These are phyloP conservation scores for Cyberlindnera nakhonratchasimensis DNA, from an alignment of 805 yeast species.

Conservation along the genomic window DNA sequence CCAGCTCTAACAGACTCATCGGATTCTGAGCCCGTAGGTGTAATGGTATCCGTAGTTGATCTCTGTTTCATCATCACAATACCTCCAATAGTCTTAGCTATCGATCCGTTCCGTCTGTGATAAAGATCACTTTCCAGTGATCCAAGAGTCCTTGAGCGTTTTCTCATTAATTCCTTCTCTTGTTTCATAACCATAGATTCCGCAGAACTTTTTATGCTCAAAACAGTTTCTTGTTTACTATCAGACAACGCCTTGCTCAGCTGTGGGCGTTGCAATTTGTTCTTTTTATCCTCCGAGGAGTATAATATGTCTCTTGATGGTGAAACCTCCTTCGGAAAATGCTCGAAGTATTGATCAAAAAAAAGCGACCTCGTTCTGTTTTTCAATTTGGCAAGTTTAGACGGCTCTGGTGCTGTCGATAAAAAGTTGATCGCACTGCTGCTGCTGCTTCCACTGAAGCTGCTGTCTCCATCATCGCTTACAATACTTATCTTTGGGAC, in stretches of 20 bases:
- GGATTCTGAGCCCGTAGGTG: constrained; percentile 8
- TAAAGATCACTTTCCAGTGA: constrained; percentile 25
- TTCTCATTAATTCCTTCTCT: constrained; percentile 19
- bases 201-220: neutral
- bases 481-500: constrained; percentile 9
- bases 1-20: constrained; percentile 14
- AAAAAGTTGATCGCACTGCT: too few species aligned
- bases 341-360: constrained; percentile 14
- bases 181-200: constrained; percentile 2
- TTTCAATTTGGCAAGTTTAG: constrained; percentile 15
- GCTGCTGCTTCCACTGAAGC: too few species aligned
- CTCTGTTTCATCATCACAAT: constrained; percentile 33
- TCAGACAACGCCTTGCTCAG: constrained; percentile 18
- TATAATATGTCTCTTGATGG: neutral
- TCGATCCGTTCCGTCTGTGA: constrained; percentile 34
- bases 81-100: constrained; percentile 37
- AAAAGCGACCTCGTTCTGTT: constrained; percentile 20
- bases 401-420: constrained; percentile 6
- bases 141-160: constrained; percentile 27
- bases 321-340: neutral
- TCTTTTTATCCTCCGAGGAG: neutral
- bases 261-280: constrained; percentile 12
- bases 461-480: constrained; percentile 3
- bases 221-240: constrained; percentile 9
- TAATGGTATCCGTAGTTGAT: neutral